phyloP scores from a whole-genome alignment of 768 basidiomycete genomes.

The Amanita fuliginea region DNA sequence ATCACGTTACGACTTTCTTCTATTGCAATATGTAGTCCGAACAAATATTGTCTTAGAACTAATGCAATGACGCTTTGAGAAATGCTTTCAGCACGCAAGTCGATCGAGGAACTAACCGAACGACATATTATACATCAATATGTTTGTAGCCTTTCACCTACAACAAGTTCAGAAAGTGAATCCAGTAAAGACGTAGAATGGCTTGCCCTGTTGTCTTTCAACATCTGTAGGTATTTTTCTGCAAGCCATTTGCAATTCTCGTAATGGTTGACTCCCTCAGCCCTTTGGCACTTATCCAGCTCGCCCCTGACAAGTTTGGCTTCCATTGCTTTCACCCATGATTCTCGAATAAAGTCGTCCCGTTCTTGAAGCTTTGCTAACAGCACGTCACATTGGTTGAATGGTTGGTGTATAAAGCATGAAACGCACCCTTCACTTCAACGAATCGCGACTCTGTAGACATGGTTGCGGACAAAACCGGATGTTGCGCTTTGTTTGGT shows the following conservation, averaged over 20 bases:
- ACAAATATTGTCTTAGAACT: not conserved
- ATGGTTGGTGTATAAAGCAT: not conserved
- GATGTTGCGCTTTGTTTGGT: slow-evolving; percentile 6
- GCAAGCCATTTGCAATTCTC: slow-evolving; percentile 83
- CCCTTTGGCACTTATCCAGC: slow-evolving; percentile 79
- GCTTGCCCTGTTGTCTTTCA: slow-evolving; percentile 73
- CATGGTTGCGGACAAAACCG: slow-evolving; percentile 18
- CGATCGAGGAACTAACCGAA: not conserved
- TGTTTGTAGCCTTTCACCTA: slow-evolving; percentile 83
- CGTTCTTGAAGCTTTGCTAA: slow-evolving; percentile 56
- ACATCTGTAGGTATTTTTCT: slow-evolving; percentile 71
- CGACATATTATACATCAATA: slow-evolving; percentile 37
- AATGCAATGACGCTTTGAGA: not conserved
- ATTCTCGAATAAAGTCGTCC: slow-evolving; percentile 74
- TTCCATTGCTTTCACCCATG: slow-evolving; percentile 94
- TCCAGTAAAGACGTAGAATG: not conserved
- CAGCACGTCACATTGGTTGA: not conserved
- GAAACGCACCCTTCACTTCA: slow-evolving; percentile 40
- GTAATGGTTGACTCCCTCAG: slow-evolving; percentile 87
- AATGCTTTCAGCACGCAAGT: not conserved
- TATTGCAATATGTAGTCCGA: not conserved
- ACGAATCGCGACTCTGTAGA: slow-evolving; percentile 28
- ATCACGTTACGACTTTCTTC: too few relatives aligned
- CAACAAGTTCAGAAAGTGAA: not conserved
- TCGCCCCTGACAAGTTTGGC: slow-evolving; percentile 80